Conservation (phyloP, 495 filamentous ascomycete species). For the Tuber melanosporum region DNA sequence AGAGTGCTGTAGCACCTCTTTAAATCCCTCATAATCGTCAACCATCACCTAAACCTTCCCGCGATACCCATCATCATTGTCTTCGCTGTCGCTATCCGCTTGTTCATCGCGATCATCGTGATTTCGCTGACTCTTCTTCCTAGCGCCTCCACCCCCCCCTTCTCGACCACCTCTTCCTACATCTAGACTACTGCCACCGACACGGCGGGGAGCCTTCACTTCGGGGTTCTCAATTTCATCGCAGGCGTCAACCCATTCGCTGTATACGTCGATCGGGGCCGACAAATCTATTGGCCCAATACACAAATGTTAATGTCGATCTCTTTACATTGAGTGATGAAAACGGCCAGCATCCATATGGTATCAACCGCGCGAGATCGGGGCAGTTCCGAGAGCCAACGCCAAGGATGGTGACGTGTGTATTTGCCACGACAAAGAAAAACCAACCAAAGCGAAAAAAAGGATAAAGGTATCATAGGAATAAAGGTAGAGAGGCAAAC, state of each 20-base stretch:
- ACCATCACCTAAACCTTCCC: constrained; percentile 12
- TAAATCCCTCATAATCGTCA: constrained; percentile 38
- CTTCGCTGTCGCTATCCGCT: constrained; percentile 42
- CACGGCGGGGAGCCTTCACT: constrained; percentile 40
- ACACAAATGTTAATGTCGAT: too few relatives aligned
- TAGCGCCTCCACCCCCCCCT: constrained; percentile 44
- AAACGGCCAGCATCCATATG: constrained; percentile 10
- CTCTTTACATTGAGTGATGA: too few relatives aligned
- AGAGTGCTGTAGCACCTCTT: not conserved
- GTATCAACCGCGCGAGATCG: not conserved
- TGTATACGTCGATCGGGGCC: constrained; percentile 45
- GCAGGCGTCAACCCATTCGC: constrained; percentile 45
- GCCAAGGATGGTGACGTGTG: not conserved
- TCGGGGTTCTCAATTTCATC: constrained; percentile 69
- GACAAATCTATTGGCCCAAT: constrained; percentile 59
- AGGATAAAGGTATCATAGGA: too few relatives aligned
- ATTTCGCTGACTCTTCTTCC: constrained; percentile 30
- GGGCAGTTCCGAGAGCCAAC: too few relatives aligned
- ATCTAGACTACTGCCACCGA: constrained; percentile 14
- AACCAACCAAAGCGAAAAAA: too few relatives aligned
- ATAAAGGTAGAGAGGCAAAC: not conserved
- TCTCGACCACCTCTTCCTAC: constrained; percentile 14
- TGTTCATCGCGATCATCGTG: constrained; percentile 20
- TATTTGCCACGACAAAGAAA: too few relatives aligned
- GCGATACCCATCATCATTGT: constrained; percentile 30